phyloP scores from a whole-genome alignment of 2,329 filamentous ascomycete genomes.

The Stenocarpella maydis region DNA sequence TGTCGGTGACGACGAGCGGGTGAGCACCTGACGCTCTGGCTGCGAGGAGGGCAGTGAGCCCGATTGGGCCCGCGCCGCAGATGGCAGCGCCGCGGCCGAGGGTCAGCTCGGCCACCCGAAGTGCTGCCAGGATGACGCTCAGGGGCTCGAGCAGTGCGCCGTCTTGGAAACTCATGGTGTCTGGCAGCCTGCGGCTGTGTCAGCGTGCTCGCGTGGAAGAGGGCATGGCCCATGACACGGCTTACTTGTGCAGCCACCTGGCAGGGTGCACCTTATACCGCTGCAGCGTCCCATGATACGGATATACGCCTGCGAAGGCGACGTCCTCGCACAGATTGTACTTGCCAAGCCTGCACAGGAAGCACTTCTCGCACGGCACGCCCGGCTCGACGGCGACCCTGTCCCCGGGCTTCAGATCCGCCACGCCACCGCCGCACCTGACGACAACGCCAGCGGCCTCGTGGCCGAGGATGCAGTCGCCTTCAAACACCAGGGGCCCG shows the following conservation, averaged over 20 bases:
- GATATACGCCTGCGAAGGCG: constrained; percentile 68
- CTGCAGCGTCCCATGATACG: constrained; percentile 67
- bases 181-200: constrained; percentile 52
- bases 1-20: constrained; percentile 70
- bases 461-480: constrained; percentile 71
- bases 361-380: constrained; percentile 68
- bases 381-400: constrained; percentile 73
- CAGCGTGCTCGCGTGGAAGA: neutral
- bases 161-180: constrained; percentile 63
- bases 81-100: constrained; percentile 64
- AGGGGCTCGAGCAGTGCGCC: constrained; percentile 72
- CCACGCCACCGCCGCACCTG: constrained; percentile 63
- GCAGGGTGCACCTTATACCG: constrained; percentile 69
- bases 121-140: constrained; percentile 69
- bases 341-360: constrained; percentile 65
- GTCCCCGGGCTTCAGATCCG: constrained; percentile 62
- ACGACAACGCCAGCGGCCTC: constrained; percentile 70
- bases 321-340: constrained; percentile 72
- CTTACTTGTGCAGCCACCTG: constrained; percentile 63
- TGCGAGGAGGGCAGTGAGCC: constrained; percentile 64
- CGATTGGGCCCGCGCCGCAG: constrained; percentile 71
- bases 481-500: constrained; percentile 67
- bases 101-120: constrained; percentile 59
- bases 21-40: constrained; percentile 69
- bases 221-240: neutral